Percentiles rank a stretch among this genome's conserved stretches.
Conservation (phyloP, 306 rosid genomes). For the Castanea mollissima region DNA sequence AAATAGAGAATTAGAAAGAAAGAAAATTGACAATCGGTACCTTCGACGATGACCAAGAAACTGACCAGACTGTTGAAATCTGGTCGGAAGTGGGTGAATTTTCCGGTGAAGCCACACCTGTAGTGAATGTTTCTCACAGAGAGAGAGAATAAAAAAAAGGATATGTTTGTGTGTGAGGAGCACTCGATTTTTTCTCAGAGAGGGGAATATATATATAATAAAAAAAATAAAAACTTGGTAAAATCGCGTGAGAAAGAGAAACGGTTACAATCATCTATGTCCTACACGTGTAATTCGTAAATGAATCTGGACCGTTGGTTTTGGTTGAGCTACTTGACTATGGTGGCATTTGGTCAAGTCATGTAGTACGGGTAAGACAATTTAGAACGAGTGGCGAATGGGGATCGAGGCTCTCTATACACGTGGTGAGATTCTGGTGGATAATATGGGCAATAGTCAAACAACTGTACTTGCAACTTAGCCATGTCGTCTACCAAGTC, state of each 20-base stretch:
- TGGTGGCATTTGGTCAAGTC: not conserved
- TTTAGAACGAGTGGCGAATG: not conserved
- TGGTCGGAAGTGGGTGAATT: not conserved
- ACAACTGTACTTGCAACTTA: too few relatives aligned
- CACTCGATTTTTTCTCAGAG: conserved; percentile 27
- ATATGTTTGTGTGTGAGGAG: conserved; percentile 15
- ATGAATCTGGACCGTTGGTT: not conserved
- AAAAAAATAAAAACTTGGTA: conserved; percentile 3
- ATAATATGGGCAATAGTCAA: not conserved
- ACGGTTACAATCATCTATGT: not conserved
- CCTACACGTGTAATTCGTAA: not conserved
- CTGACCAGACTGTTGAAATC: not conserved
- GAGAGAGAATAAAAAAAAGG: not conserved
- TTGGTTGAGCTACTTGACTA: not conserved
- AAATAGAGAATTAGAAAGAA: not conserved
- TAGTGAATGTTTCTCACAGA: not conserved
- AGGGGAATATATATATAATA: not conserved
- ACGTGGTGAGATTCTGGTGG: not conserved
- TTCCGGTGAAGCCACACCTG: conserved; percentile 21
- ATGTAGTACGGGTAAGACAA: not conserved
- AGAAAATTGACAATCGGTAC: not conserved
- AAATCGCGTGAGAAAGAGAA: not conserved
- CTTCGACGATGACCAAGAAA: not conserved
- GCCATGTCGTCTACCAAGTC: too few relatives aligned
- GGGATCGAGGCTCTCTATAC: not conserved